Evolutionary conservation across 768 basidiomycete species (phyloP).

Genomic region (Mycena vitilis): DNA sequence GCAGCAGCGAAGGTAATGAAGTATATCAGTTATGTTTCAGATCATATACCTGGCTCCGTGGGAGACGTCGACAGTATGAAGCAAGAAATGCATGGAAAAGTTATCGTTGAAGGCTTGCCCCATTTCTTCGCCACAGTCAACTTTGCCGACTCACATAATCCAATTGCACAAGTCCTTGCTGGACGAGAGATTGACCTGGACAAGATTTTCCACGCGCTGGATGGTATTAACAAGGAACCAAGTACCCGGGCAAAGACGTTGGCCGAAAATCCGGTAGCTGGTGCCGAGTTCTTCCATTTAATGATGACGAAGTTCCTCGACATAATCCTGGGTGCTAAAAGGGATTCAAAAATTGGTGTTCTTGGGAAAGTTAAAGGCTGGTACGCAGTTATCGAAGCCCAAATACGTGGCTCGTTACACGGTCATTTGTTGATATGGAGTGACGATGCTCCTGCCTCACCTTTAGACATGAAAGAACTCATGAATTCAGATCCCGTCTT

Average conservation of each 20-base stretch:
- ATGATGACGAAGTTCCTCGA: conserved; percentile 38
- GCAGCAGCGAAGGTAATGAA: too few relatives aligned
- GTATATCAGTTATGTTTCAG: conserved; percentile 6
- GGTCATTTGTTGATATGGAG: conserved; percentile 42
- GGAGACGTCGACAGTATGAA: neutral
- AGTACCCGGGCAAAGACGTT: neutral
- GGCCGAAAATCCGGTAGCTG: neutral
- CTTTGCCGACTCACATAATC: conserved; percentile 34
- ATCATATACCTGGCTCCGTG: conserved; percentile 24
- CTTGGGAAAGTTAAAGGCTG: conserved; percentile 38
- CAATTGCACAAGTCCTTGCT: conserved; percentile 34
- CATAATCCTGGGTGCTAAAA: conserved; percentile 37
- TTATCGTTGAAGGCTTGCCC: conserved; percentile 26
- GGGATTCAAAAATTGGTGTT: conserved; percentile 34
- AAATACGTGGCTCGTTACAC: conserved; percentile 40
- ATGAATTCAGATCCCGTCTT: conserved; percentile 9
- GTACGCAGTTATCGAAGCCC: conserved; percentile 42
- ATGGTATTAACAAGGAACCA: neutral
- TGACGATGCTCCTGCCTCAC: neutral
- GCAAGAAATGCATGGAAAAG: neutral
- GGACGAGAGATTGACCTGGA: conserved; percentile 37
- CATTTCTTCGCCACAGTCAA: conserved; percentile 36
- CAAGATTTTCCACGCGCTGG: conserved; percentile 27
- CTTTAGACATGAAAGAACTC: conserved; percentile 18
- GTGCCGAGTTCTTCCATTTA: conserved; percentile 47